Conservation (phyloP, 495 filamentous ascomycete species). For the Talaromyces nanjingensis region DNA sequence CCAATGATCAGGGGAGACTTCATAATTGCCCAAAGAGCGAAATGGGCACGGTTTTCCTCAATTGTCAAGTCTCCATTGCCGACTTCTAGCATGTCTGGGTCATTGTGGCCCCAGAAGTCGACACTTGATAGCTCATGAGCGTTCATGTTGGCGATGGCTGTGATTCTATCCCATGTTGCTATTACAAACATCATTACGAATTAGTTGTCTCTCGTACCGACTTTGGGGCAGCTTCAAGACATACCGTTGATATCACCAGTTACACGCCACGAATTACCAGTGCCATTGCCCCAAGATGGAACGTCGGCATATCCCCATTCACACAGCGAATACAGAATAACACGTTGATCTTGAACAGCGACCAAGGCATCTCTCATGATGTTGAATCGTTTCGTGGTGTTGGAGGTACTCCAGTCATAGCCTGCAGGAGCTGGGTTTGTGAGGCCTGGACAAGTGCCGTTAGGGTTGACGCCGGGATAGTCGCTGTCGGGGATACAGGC, state of each 20-base stretch:
- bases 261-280: constrained; percentile 50
- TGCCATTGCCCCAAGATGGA: constrained; percentile 42
- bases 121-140: constrained; percentile 40
- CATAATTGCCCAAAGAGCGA: constrained; percentile 51
- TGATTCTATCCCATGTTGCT: constrained; percentile 37
- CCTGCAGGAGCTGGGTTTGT: constrained; percentile 31
- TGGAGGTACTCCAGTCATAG: constrained; percentile 48
- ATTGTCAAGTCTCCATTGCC: constrained; percentile 53
- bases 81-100: constrained; percentile 65
- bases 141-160: constrained; percentile 34
- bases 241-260: constrained; percentile 45
- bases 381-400: constrained; percentile 44
- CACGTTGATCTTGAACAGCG: constrained; percentile 30
- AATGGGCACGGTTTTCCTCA: constrained; percentile 41
- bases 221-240: constrained; percentile 11
- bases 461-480: constrained; percentile 16
- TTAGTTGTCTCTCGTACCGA: constrained; percentile 9
- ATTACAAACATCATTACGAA: neutral
- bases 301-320: constrained; percentile 54
- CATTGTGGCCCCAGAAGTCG: constrained; percentile 49
- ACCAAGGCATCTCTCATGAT: constrained; percentile 57
- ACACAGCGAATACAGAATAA: constrained; percentile 62
- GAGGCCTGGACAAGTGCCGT: constrained; percentile 35
- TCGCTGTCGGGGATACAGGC: constrained; percentile 28
- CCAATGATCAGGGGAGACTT: constrained; percentile 53